These are phyloP conservation scores for Naganishia antarctica DNA, from an alignment of 768 basidiomycete species.

Conservation along the genomic window DNA sequence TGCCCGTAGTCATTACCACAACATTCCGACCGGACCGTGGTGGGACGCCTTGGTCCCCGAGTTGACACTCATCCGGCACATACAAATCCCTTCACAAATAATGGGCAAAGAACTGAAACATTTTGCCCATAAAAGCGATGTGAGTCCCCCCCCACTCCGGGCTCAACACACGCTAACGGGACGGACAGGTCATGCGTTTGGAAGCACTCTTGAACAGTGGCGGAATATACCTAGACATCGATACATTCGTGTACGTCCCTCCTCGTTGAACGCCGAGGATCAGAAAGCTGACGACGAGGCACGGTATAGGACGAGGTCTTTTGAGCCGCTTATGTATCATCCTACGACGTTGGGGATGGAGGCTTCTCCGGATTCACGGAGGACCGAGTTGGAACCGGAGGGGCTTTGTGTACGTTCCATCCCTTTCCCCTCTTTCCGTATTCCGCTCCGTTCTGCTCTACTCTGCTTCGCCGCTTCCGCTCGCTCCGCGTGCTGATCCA, in stretches of 20 bases:
- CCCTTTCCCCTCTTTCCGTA: too few species aligned
- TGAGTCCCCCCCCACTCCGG: constrained; percentile 25
- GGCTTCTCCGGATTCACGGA: constrained; percentile 40
- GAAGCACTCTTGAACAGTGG: constrained; percentile 43
- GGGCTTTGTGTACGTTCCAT: constrained; percentile 44
- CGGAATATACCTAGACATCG: constrained; percentile 48
- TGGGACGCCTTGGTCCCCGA: constrained; percentile 44
- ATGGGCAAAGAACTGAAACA: constrained; percentile 41
- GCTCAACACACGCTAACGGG: not conserved
- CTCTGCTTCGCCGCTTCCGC: too few species aligned
- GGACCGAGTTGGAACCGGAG: constrained; percentile 41
- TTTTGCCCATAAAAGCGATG: constrained; percentile 49
- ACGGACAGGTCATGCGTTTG: constrained; percentile 36
- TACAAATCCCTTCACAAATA: constrained; percentile 38
- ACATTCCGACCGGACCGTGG: constrained; percentile 49
- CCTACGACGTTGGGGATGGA: constrained; percentile 48
- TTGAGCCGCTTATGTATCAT: constrained; percentile 42
- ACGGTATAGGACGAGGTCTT: constrained; percentile 37
- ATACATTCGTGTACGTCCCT: constrained; percentile 45
- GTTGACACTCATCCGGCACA: constrained; percentile 42
- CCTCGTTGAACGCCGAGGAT: too few species aligned
- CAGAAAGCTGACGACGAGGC: too few species aligned
- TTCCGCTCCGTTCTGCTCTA: too few species aligned
- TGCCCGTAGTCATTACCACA: constrained; percentile 43
- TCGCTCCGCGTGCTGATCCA: not conserved